Evolutionary conservation across 2,329 filamentous ascomycete species (phyloP), one percentile per base, ranked within the genome.

Genomic region (Grosmannia serpens): DNA sequence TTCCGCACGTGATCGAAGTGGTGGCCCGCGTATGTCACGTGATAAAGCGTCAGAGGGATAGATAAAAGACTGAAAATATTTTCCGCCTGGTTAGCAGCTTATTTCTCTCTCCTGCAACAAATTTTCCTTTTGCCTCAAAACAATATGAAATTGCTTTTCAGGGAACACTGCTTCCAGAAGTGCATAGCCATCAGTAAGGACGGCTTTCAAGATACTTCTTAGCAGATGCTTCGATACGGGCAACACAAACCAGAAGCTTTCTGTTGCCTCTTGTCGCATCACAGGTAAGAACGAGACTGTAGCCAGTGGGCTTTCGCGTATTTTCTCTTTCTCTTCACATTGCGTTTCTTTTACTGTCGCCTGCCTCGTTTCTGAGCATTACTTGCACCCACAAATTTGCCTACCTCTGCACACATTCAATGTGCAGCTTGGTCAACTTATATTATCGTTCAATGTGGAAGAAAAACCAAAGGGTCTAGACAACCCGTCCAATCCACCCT

Each of bases 401-500:
- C 80, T 82, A 77, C 81, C 81, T 79, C 75, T 79, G 71, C 75
- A 78, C 76, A 73, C 67, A 29, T 73, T 76, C 75, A 71, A 75
- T 83, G 77, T 78, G 76, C 78, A 74, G 71, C 75, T 71, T 74
- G 79, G 80, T 82, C 74, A 82, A 80, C 76, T 80, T 79, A 68
- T 70, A 70, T 74, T 76, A 74, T 83, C 79, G 78, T 78, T 80
- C 72, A 67, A 53, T 55, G 80, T 83, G 81, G 81, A 78, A 84
- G 79, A 83, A 76, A 66, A 77, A 83, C 68, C 73, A 71, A 70
- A 77, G 70, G 81, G 81, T 79, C 81, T 83, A 83, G 81, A 84
- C 81, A 84, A 79, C 81, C 81, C 69, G 80, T 82, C 80, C 77
- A 74, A 77, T 84, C 81, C 81, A 84, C 81, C 81, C 81, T 81